phyloP scores from a whole-genome alignment of 2,329 filamentous ascomycete genomes.

The Leptographium galeiforme region DNA sequence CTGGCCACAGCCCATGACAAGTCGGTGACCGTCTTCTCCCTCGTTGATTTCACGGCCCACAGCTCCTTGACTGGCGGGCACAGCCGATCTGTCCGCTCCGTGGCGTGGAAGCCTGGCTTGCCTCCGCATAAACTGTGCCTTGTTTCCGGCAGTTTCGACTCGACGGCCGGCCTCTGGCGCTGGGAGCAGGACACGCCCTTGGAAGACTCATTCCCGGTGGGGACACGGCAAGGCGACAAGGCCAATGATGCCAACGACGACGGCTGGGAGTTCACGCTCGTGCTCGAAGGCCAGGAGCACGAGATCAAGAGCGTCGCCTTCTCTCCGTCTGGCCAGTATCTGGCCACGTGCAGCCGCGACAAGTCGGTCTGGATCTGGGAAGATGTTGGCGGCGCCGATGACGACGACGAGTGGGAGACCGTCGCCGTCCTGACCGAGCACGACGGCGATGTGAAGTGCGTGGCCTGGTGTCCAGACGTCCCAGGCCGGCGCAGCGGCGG shows the following conservation, averaged over 20 bases:
- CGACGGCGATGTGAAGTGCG: constrained; percentile 86
- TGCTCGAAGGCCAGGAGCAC: constrained; percentile 88
- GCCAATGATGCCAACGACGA: constrained; percentile 19
- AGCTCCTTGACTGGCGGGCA: constrained; percentile 76
- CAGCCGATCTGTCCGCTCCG: constrained; percentile 73
- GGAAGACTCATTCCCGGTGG: constrained; percentile 10
- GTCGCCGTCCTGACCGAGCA: constrained; percentile 91
- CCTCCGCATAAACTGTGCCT: constrained; percentile 55
- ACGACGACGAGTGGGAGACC: constrained; percentile 93
- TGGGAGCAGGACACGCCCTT: constrained; percentile 38
- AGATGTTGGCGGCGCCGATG: constrained; percentile 58
- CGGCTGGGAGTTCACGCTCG: constrained; percentile 85
- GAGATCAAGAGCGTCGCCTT: constrained; percentile 78
- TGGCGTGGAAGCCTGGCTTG: constrained; percentile 73
- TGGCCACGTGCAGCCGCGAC: constrained; percentile 84
- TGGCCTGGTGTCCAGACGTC: constrained; percentile 75
- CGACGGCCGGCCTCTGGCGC: constrained; percentile 75
- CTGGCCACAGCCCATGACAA: constrained; percentile 83
- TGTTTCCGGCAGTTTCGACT: constrained; percentile 87
- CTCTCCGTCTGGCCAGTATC: constrained; percentile 57
- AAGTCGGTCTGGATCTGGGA: constrained; percentile 99
- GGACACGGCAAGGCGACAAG: constrained; percentile 17
- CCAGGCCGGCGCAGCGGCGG: constrained; percentile 24
- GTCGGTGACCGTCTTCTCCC: constrained; percentile 77
- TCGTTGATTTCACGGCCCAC: constrained; percentile 66